These are phyloP conservation scores for Cavenderia fasciculata DNA, from an alignment of 78 protist species.

Conservation along the genomic window DNA sequence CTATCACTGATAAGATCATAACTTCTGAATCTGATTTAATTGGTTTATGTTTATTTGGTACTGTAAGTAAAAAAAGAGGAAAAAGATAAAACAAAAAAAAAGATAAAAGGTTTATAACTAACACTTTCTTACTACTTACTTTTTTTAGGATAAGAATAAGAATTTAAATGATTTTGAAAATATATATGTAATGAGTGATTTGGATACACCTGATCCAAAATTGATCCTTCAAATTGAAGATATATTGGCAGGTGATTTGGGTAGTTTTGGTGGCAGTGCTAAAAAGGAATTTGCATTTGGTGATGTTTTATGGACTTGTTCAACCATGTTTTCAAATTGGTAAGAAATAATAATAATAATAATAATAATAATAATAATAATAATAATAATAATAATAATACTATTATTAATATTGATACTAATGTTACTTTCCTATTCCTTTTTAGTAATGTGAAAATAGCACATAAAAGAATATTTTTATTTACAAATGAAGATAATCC, in stretches of 20 bases:
- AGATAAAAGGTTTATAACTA: no score
- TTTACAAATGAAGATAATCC: conserved; percentile 82
- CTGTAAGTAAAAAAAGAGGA: conserved; percentile 67
- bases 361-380: not conserved
- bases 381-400: not conserved
- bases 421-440: not conserved
- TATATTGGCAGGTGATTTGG: conserved; percentile 35
- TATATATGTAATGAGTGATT: conserved; percentile 79
- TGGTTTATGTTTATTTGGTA: conserved; percentile 74
- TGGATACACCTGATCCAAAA: conserved; percentile 84
- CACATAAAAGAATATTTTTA: conserved; percentile 57
- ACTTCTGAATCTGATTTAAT: conserved; percentile 75
- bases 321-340: conserved; percentile 82
- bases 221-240: conserved; percentile 69
- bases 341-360: not conserved
- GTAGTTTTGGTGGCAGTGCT: conserved; percentile 27
- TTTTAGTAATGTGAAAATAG: conserved; percentile 19
- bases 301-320: conserved; percentile 87
- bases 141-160: conserved; percentile 67
- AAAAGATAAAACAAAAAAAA: no score
- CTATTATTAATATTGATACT: no score
- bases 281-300: conserved; percentile 55
- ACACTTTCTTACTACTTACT: not conserved
- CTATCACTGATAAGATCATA: conserved; percentile 80
- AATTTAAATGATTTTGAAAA: conserved; percentile 84